Evolutionary conservation across 108 stramenopile genomes (phyloP).

Genomic region (Cyclotella baltica): DNA sequence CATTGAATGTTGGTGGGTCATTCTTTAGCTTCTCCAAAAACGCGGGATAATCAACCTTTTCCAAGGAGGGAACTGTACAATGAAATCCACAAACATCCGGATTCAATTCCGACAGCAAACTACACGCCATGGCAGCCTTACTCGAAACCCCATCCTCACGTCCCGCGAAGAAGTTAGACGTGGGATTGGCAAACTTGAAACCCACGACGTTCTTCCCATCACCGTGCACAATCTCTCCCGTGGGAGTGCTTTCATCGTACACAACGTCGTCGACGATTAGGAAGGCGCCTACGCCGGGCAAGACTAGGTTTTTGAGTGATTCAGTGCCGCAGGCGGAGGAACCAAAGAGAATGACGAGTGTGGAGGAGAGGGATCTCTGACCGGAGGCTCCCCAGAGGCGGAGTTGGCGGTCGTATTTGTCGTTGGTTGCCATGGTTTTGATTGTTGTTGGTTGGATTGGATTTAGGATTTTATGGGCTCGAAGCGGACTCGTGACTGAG

Average conservation of each 20-base stretch:
- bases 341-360: constrained; percentile 74
- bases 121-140: constrained; percentile 45
- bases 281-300: constrained; percentile 97
- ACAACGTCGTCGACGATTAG: constrained; percentile 84
- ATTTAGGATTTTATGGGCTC: too few relatives aligned
- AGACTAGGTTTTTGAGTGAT: constrained; percentile 97
- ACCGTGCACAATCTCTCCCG: constrained; percentile 22
- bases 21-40: constrained; percentile 25
- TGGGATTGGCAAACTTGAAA: constrained; percentile 6
- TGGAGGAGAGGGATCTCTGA: constrained; percentile 77
- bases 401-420: constrained; percentile 99
- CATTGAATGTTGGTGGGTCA: background rate
- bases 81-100: constrained; percentile 78
- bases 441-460: background rate
- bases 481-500: too few relatives aligned
- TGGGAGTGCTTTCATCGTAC: background rate
- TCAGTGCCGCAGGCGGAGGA: constrained; percentile 95
- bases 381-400: constrained; percentile 98
- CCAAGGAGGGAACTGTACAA: constrained; percentile 53
- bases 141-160: background rate
- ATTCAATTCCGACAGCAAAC: constrained; percentile 76
- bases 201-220: constrained; percentile 28
- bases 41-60: constrained; percentile 34
- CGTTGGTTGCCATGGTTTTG: constrained; percentile 78
- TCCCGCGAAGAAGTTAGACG: constrained; percentile 78